Evolutionary conservation across 768 basidiomycete species (phyloP).

Genomic region (Solioccasus polychromus): DNA sequence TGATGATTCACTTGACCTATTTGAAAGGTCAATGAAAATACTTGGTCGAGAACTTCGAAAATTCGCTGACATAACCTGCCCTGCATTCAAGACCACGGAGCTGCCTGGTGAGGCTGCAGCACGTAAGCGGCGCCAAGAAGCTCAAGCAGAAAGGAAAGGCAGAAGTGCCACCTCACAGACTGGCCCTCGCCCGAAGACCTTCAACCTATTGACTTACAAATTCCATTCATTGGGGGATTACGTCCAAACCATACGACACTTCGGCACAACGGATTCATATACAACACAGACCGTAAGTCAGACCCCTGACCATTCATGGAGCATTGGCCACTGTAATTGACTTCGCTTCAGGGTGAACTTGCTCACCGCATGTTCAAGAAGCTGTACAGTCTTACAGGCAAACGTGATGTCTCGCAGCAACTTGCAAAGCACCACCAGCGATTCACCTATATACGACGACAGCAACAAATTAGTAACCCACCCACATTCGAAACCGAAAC

Average conservation of each 20-base stretch:
- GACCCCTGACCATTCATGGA: not conserved
- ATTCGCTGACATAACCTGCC: not conserved
- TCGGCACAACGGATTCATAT: not conserved
- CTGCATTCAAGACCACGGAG: not conserved
- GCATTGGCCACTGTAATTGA: not conserved
- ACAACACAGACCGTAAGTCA: not conserved
- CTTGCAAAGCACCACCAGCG: too few relatives aligned
- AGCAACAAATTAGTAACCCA: too few relatives aligned
- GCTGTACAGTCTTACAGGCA: too few relatives aligned
- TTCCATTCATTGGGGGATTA: not conserved
- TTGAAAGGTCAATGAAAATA: not conserved
- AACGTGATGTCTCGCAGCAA: too few relatives aligned
- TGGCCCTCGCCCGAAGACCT: not conserved
- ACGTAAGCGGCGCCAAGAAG: not conserved
- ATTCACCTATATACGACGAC: too few relatives aligned
- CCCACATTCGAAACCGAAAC: too few relatives aligned
- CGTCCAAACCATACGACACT: not conserved
- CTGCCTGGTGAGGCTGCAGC: not conserved
- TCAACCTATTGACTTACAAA: not conserved
- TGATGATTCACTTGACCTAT: constrained; percentile 8
- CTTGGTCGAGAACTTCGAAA: not conserved
- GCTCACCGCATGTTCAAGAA: too few relatives aligned
- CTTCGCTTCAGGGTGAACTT: not conserved
- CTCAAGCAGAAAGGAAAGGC: not conserved
- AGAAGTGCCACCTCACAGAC: not conserved